Percentiles rank a stretch among this genome's conserved stretches.
Evolutionary conservation across 805 yeast genomes (phyloP).

Genomic region (Metschnikowia reukaufii): DNA sequence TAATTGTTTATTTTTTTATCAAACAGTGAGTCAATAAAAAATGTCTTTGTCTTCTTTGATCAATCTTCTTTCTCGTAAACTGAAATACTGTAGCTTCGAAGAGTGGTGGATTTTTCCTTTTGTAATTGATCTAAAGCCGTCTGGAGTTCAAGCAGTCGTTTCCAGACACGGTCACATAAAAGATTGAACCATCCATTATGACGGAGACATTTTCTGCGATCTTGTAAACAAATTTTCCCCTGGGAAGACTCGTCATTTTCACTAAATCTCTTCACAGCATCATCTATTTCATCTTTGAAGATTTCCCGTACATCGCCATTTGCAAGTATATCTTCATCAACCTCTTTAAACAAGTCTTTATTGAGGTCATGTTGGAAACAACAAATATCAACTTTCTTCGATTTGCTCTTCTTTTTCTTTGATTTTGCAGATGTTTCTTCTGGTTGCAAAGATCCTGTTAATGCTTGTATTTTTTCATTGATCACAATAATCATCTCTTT

Average conservation of each 20-base stretch:
- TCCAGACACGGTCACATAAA: conserved; percentile 33
- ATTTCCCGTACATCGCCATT: conserved; percentile 10
- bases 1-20: neutral
- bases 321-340: neutral
- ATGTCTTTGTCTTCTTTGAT: neutral
- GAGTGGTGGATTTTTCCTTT: conserved; percentile 27
- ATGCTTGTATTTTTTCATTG: conserved; percentile 32
- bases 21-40: neutral
- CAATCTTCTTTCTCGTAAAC: conserved; percentile 21
- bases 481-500: conserved; percentile 38
- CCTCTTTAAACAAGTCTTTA: neutral
- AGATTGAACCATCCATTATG: conserved; percentile 54
- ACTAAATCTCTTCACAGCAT: conserved; percentile 15
- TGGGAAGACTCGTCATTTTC: conserved; percentile 8
- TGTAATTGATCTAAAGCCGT: conserved; percentile 29
- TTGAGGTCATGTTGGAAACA: conserved; percentile 44
- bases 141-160: conserved; percentile 34
- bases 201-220: conserved; percentile 54
- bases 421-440: conserved; percentile 18
- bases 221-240: conserved; percentile 46
- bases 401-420: conserved; percentile 21
- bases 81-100: conserved; percentile 39
- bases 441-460: conserved; percentile 18
- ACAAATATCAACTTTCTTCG: conserved; percentile 50
- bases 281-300: conserved; percentile 19